These are phyloP conservation scores for Zygoascus ofunaensis DNA, from an alignment of 805 yeast genomes.

Conservation along the genomic window DNA sequence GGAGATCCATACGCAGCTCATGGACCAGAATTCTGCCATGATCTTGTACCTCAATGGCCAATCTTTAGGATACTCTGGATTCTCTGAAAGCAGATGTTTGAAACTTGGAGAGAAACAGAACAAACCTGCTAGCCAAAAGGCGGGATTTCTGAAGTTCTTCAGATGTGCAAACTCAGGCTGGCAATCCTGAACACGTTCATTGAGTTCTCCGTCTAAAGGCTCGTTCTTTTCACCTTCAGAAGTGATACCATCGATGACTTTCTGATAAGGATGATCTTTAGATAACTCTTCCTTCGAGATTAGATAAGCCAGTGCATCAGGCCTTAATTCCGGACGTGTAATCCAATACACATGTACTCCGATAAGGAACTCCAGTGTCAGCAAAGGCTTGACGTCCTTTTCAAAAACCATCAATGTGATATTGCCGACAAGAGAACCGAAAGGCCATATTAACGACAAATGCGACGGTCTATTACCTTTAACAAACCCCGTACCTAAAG, in stretches of 20 bases:
- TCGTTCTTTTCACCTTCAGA: neutral
- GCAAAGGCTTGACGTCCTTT: neutral
- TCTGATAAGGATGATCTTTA: neutral
- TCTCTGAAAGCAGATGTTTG: neutral
- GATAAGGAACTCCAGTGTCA: neutral
- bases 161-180: neutral
- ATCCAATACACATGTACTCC: neutral
- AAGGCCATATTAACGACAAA: neutral
- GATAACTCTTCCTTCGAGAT: neutral
- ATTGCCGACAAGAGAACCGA: neutral
- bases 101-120: neutral
- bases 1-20: neutral
- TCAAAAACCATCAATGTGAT: neutral
- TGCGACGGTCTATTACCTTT: neutral
- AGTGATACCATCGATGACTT: neutral
- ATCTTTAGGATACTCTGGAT: neutral
- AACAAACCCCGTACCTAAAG: neutral
- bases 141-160: neutral
- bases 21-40: neutral
- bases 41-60: neutral
- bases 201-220: neutral
- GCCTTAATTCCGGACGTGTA: neutral
- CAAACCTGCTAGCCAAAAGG: neutral
- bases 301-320: neutral
- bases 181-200: neutral